Evolutionary conservation across 1,284 basidiomycete genomes (phyloP).

Genomic region (Polyporus tsugae): DNA sequence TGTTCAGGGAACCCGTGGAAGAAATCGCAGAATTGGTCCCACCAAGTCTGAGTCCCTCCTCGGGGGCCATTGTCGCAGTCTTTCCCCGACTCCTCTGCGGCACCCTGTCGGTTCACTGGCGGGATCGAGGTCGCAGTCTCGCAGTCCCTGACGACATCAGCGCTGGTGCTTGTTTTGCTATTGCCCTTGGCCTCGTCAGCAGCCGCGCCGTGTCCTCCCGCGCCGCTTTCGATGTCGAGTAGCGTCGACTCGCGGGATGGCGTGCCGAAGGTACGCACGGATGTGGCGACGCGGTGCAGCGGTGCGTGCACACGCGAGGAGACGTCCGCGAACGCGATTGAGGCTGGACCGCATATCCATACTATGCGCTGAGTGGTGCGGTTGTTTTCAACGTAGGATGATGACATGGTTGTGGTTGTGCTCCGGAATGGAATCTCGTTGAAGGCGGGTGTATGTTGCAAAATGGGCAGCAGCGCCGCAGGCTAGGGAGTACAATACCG

Average conservation of each 20-base stretch:
- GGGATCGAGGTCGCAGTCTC: neutral
- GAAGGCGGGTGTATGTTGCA: neutral
- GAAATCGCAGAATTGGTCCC: neutral
- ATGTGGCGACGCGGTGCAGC: slow-evolving; percentile 1
- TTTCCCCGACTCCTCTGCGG: neutral
- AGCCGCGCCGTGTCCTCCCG: neutral
- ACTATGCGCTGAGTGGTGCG: neutral
- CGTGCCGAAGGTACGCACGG: neutral
- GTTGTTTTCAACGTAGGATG: neutral
- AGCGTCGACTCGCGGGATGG: neutral
- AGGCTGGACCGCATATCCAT: neutral
- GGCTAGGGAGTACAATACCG: neutral
- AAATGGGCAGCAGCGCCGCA: neutral
- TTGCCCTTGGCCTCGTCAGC: neutral
- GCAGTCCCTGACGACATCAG: neutral
- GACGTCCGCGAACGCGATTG: neutral
- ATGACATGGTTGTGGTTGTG: neutral
- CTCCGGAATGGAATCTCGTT: neutral
- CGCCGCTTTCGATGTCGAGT: neutral
- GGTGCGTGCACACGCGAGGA: neutral
- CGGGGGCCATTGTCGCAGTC: neutral
- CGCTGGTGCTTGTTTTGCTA: neutral
- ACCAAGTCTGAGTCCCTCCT: too few relatives aligned
- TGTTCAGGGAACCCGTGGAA: neutral
- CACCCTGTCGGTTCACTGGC: neutral